phyloP scores from a whole-genome alignment of 2,329 filamentous ascomycete species.

The Aspergillus glaucus region DNA sequence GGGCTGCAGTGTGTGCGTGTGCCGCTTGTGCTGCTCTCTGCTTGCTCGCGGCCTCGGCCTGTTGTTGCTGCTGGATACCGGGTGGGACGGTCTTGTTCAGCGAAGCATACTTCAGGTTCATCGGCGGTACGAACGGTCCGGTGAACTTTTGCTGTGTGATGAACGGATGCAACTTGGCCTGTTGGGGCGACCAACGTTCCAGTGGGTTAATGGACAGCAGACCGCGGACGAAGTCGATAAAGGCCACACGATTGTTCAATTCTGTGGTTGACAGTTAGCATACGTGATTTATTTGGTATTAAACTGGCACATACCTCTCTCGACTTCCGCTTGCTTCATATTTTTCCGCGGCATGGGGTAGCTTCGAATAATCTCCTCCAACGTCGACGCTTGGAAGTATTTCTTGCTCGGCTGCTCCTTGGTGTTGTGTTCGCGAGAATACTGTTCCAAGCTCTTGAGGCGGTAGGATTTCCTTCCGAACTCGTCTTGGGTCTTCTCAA shows the following conservation, averaged over 20 bases:
- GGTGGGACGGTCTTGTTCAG: slow-evolving; percentile 82
- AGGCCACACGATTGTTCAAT: slow-evolving; percentile 96
- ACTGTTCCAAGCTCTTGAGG: slow-evolving; percentile 96
- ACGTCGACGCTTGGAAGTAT: slow-evolving; percentile 89
- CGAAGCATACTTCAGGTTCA: slow-evolving; percentile 87
- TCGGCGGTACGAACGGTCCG: slow-evolving; percentile 89
- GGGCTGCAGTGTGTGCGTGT: slow-evolving; percentile 62
- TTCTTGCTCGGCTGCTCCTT: slow-evolving; percentile 99
- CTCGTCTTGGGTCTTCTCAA: slow-evolving; percentile 87
- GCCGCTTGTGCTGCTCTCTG: slow-evolving; percentile 66
- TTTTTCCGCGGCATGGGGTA: slow-evolving; percentile 99
- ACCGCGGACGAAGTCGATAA: slow-evolving; percentile 96
- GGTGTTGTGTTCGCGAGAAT: slow-evolving; percentile 87
- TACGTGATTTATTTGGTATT: too few relatives aligned
- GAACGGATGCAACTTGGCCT: slow-evolving; percentile 94
- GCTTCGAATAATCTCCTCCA: slow-evolving; percentile 95
- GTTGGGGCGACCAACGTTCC: slow-evolving; percentile 94
- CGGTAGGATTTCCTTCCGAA: slow-evolving; percentile 86
- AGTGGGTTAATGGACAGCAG: slow-evolving; percentile 90
- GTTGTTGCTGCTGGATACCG: slow-evolving; percentile 90
- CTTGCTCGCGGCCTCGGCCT: slow-evolving; percentile 89
- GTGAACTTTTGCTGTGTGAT: slow-evolving; percentile 98
- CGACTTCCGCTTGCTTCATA: slow-evolving; percentile 96
- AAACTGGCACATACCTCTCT: slow-evolving; percentile 63
- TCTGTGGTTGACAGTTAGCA: slow-evolving; percentile 49